phyloP scores from a whole-genome alignment of 768 basidiomycete genomes.

The Termitomyces sp. region DNA sequence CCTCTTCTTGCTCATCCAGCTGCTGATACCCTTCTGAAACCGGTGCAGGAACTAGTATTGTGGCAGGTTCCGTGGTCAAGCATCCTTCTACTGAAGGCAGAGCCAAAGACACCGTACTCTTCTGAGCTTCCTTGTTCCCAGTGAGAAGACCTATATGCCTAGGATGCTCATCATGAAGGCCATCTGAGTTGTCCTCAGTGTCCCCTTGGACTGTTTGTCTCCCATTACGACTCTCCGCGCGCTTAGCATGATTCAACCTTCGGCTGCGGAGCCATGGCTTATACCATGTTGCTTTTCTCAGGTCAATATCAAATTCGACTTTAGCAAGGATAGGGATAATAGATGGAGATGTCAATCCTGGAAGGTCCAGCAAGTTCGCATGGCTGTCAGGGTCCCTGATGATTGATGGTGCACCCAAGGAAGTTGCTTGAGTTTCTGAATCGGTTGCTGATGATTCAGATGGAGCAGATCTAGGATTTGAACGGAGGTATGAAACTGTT shows the following conservation, averaged over 20 bases:
- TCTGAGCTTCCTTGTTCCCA: slow-evolving; percentile 40
- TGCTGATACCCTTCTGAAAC: slow-evolving; percentile 26
- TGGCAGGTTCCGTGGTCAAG: neutral
- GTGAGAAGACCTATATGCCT: slow-evolving; percentile 50
- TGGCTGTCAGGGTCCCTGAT: slow-evolving; percentile 28
- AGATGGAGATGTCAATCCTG: slow-evolving; percentile 58
- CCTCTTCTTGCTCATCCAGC: slow-evolving; percentile 14
- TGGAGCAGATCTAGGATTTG: slow-evolving; percentile 43
- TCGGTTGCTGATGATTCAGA: slow-evolving; percentile 40
- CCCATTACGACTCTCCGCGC: slow-evolving; percentile 38
- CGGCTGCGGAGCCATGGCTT: slow-evolving; percentile 76
- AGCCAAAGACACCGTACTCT: slow-evolving; percentile 26
- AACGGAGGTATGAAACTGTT: slow-evolving; percentile 43
- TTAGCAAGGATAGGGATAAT: slow-evolving; percentile 86
- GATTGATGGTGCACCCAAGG: slow-evolving; percentile 28
- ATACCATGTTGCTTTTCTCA: slow-evolving; percentile 75
- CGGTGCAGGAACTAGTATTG: neutral
- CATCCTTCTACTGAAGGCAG: slow-evolving; percentile 14
- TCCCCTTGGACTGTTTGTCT: slow-evolving; percentile 17
- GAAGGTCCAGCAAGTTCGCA: slow-evolving; percentile 53
- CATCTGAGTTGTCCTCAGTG: slow-evolving; percentile 17
- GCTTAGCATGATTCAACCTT: slow-evolving; percentile 53
- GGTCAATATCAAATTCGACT: slow-evolving; percentile 93
- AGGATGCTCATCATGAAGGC: slow-evolving; percentile 20
- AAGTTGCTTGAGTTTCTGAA: slow-evolving; percentile 53